phyloP scores from a whole-genome alignment of 768 basidiomycete species.

The Naematelia aurantialba region DNA sequence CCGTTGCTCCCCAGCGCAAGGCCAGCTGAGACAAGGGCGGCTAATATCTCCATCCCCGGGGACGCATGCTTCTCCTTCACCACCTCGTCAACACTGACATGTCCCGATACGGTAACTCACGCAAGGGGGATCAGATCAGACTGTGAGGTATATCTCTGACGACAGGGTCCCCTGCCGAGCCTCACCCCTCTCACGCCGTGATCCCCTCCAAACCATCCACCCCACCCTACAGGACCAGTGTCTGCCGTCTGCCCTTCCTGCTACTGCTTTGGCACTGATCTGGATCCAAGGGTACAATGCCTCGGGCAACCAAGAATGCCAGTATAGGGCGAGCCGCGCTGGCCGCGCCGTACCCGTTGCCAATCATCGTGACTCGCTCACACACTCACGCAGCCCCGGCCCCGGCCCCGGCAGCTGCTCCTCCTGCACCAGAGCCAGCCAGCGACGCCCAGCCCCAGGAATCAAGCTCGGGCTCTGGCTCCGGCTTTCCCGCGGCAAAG shows the following conservation, averaged over 20 bases:
- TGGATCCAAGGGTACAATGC: constrained; percentile 3
- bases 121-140: too few species aligned
- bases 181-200: not conserved
- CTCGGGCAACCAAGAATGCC: constrained; percentile 11
- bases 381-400: constrained; percentile 2
- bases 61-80: constrained; percentile 17
- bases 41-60: not conserved
- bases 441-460: not conserved
- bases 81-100: constrained; percentile 16
- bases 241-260: too few species aligned
- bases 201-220: not conserved
- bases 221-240: too few species aligned
- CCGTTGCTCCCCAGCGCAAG: too few species aligned
- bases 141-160: not conserved
- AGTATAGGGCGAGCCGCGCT: constrained; percentile 27
- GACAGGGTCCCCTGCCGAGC: not conserved
- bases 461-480: not conserved
- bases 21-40: too few species aligned
- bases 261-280: not conserved
- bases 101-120: constrained; percentile 4
- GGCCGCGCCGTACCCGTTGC: constrained; percentile 35
- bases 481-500: constrained; percentile 5
- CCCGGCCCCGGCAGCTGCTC: not conserved
- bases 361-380: constrained; percentile 20
- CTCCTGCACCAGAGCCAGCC: not conserved